phyloP scores from a whole-genome alignment of 2,329 filamentous ascomycete species.

The Ophiostoma australiae region DNA sequence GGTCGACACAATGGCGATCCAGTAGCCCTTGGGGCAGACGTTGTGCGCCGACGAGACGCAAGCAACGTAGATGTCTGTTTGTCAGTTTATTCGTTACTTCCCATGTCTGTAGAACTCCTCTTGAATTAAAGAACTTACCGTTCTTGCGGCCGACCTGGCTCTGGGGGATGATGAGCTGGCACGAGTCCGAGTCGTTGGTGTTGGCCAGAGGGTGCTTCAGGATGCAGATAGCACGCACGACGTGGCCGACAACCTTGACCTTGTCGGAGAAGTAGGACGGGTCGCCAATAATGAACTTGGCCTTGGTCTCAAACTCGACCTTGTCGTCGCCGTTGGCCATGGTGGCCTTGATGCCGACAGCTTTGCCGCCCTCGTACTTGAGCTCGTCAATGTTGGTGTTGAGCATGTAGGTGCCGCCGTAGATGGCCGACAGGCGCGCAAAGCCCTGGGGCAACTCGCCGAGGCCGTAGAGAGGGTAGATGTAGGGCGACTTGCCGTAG shows the following conservation, averaged over 20 bases:
- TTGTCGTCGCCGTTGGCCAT: constrained; percentile 80
- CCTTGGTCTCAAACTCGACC: constrained; percentile 95
- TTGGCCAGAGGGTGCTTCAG: constrained; percentile 90
- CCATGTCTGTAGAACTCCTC: too few species aligned
- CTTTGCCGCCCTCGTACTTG: constrained; percentile 75
- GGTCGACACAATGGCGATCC: constrained; percentile 96
- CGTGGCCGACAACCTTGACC: constrained; percentile 78
- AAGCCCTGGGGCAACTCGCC: constrained; percentile 97
- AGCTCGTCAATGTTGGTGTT: constrained; percentile 93
- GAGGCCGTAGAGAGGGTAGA: constrained; percentile 96
- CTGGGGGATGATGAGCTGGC: constrained; percentile 95
- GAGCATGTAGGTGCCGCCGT: constrained; percentile 98
- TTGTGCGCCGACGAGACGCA: constrained; percentile 95
- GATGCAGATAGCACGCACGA: constrained; percentile 95
- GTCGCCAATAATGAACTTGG: constrained; percentile 91
- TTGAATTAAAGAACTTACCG: constrained; percentile 51
- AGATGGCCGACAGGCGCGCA: constrained; percentile 94
- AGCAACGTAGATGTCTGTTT: constrained; percentile 86
- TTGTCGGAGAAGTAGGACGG: constrained; percentile 94
- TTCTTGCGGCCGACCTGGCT: constrained; percentile 96
- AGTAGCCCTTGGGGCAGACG: constrained; percentile 98
- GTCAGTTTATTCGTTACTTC: not conserved
- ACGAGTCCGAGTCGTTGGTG: constrained; percentile 82
- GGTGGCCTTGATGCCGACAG: constrained; percentile 93
- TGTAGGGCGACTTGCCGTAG: constrained; percentile 98